Evolutionary conservation across 176 grass and related monocot genomes (phyloP).

Genomic region (Secale cereale): DNA sequence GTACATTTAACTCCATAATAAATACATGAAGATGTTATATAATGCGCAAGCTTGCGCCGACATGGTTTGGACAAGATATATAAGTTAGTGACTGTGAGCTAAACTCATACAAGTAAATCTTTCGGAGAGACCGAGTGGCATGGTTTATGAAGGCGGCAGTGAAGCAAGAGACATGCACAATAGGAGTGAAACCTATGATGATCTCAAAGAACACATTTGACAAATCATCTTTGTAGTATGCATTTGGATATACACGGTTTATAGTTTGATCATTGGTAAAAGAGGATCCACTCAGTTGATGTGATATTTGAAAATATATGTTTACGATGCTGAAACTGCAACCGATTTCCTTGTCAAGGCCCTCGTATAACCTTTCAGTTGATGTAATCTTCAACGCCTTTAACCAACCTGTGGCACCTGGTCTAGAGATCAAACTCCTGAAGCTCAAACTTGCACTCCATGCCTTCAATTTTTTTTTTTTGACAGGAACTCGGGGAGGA

Average conservation of each 20-base stretch:
- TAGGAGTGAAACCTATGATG: not conserved
- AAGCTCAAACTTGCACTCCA: slow-evolving; percentile 1
- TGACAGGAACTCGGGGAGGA: too few species aligned
- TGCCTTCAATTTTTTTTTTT: not conserved
- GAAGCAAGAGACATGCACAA: not conserved
- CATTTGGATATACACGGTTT: not conserved
- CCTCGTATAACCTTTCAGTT: not conserved
- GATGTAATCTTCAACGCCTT: too few species aligned
- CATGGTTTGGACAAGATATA: not conserved
- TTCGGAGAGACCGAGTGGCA: not conserved
- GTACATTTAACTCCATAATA: too few species aligned
- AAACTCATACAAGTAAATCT: not conserved
- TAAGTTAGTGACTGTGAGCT: not conserved
- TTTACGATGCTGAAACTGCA: not conserved
- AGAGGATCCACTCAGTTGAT: not conserved
- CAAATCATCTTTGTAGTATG: not conserved
- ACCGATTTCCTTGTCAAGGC: not conserved
- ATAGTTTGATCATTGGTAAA: not conserved
- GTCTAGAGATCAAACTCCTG: not conserved
- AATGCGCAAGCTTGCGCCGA: too few species aligned
- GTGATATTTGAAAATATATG: not conserved
- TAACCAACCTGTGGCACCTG: not conserved
- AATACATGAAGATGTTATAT: too few species aligned
- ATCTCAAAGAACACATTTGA: not conserved
- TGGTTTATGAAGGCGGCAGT: not conserved